Percentiles rank a stretch among this genome's conserved stretches.
phyloP scores from a whole-genome alignment of 225 moss, liverwort and hornwort species.

The Sphagnum contortum region DNA sequence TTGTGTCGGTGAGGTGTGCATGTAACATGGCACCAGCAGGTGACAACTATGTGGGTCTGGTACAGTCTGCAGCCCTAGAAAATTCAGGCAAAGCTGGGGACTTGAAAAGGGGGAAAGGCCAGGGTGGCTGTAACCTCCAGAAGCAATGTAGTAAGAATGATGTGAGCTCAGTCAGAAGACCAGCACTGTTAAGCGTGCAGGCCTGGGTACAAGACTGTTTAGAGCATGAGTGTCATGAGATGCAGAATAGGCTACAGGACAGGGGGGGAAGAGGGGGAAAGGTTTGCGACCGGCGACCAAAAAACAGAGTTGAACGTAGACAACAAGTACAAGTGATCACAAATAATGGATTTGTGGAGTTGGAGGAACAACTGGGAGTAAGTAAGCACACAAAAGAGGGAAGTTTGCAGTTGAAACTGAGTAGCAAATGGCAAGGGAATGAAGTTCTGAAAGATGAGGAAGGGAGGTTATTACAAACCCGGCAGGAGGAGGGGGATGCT shows the following conservation, averaged over 20 bases:
- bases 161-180: conserved; percentile 35
- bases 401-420: conserved; percentile 27
- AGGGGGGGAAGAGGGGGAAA: conserved; percentile 20
- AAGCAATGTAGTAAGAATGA: conserved; percentile 17
- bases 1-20: conserved; percentile 26
- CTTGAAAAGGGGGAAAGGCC: conserved; percentile 20
- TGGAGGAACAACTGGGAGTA: conserved; percentile 76
- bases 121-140: conserved; percentile 8
- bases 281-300: conserved; percentile 35
- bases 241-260: conserved; percentile 36
- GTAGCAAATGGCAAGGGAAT: conserved; percentile 31
- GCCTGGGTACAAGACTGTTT: conserved; percentile 63
- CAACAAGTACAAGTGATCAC: conserved; percentile 68
- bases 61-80: conserved; percentile 39
- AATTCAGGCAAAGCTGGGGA: conserved; percentile 40
- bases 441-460: conserved; percentile 51
- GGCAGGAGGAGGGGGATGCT: conserved; percentile 33
- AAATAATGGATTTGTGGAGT: conserved; percentile 71
- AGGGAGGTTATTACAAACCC: conserved; percentile 35
- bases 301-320: conserved; percentile 23
- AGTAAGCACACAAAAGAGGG: conserved; percentile 36
- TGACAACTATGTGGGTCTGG: conserved; percentile 37
- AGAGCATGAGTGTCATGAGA: conserved; percentile 41
- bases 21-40: conserved; percentile 31
- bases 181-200: conserved; percentile 26